These are phyloP conservation scores for Lasiosphaeria hispida DNA, from an alignment of 495 filamentous ascomycete genomes.

Conservation along the genomic window DNA sequence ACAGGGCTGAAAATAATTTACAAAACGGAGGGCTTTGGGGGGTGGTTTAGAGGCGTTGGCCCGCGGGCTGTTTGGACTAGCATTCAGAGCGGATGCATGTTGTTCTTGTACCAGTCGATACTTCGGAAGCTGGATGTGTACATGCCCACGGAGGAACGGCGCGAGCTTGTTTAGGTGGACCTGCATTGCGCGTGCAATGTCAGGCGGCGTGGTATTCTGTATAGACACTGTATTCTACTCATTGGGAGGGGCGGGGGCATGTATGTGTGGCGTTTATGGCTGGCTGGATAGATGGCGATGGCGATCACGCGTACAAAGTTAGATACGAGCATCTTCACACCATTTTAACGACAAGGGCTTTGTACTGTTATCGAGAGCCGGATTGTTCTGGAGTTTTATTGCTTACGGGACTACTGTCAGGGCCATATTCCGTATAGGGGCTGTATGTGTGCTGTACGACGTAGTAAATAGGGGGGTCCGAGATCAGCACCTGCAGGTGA, in stretches of 20 bases:
- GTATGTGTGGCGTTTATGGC: constrained; percentile 17
- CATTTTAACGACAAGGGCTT: constrained; percentile 1
- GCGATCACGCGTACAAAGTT: constrained; percentile 19
- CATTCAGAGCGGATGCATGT: constrained; percentile 94
- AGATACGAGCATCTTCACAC: constrained; percentile 15
- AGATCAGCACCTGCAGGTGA: too few relatives aligned
- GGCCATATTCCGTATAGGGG: too few relatives aligned
- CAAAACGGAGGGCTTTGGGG: constrained; percentile 76
- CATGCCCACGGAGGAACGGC: constrained; percentile 41
- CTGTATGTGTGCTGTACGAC: too few relatives aligned
- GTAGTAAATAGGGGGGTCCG: too few relatives aligned
- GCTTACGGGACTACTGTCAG: too few relatives aligned
- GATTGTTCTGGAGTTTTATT: too few relatives aligned
- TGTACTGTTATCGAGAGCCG: too few relatives aligned
- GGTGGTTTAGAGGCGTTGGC: constrained; percentile 94
- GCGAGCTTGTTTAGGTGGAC: constrained; percentile 20
- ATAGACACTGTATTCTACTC: constrained; percentile 26
- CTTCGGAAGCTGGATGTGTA: constrained; percentile 67
- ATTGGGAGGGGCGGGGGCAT: constrained; percentile 9
- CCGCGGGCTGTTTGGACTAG: constrained; percentile 96
- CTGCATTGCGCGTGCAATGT: neutral
- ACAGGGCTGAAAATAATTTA: constrained; percentile 86
- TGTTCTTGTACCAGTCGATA: constrained; percentile 90
- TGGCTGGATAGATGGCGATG: constrained; percentile 27
- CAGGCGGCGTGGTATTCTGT: constrained; percentile 19